phyloP scores from a whole-genome alignment of 2,329 filamentous ascomycete species.

The Pseudocercospora macadamiae region DNA sequence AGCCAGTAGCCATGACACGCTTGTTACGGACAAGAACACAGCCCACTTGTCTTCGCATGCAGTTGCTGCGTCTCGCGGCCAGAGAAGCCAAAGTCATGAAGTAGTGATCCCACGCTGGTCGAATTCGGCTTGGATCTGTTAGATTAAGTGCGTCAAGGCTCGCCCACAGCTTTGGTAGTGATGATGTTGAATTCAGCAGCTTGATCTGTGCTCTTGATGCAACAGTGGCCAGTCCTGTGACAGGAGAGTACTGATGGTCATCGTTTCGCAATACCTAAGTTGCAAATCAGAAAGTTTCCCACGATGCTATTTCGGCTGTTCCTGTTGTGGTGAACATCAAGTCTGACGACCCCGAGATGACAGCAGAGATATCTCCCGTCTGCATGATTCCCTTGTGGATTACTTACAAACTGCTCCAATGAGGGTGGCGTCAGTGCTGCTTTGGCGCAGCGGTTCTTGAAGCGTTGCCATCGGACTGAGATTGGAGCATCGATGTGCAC shows the following conservation, averaged over 20 bases:
- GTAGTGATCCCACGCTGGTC: conserved; percentile 94
- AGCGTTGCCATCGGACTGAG: conserved; percentile 79
- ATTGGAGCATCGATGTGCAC: conserved; percentile 90
- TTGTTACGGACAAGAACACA: conserved; percentile 87
- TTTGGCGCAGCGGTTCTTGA: conserved; percentile 60
- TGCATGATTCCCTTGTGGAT: too few relatives aligned
- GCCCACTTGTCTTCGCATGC: conserved; percentile 96
- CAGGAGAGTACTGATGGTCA: conserved; percentile 70
- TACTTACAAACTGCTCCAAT: conserved; percentile 64
- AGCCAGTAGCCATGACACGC: conserved; percentile 90
- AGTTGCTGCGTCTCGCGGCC: conserved; percentile 88
- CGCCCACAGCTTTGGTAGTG: conserved; percentile 70
- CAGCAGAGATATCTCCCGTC: too few relatives aligned
- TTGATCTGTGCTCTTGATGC: conserved; percentile 81
- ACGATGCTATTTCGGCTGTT: too few relatives aligned
- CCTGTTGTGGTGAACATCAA: too few relatives aligned
- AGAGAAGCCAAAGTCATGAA: conserved; percentile 97
- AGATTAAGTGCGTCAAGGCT: conserved; percentile 77
- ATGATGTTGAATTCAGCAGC: conserved; percentile 80
- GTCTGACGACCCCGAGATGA: too few relatives aligned
- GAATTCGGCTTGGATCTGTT: conserved; percentile 74
- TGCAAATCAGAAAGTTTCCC: too few relatives aligned
- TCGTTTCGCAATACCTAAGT: conserved; percentile 70
- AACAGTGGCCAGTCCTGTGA: conserved; percentile 70
- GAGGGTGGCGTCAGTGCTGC: conserved; percentile 52